phyloP scores from a whole-genome alignment of 140 eudicot genomes.

The Anethum foeniculum region DNA sequence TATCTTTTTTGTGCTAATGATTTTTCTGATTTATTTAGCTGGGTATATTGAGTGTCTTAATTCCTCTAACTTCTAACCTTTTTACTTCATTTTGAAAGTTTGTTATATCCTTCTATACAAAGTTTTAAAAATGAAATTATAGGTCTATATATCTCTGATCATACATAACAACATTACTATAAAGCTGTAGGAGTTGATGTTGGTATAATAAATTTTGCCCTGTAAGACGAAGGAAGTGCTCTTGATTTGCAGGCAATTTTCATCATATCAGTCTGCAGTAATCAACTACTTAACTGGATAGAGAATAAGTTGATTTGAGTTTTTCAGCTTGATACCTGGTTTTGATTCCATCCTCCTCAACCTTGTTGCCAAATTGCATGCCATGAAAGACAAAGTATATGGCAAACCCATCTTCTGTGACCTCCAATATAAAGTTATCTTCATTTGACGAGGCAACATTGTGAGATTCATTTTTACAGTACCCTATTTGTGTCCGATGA shows the following conservation, averaged over 20 bases:
- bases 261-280: slow-evolving; percentile 85
- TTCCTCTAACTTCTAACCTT: background rate
- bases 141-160: background rate
- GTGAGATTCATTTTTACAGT: background rate
- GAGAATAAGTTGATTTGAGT: slow-evolving; percentile 77
- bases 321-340: slow-evolving; percentile 73
- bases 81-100: background rate
- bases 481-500: background rate
- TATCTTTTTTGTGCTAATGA: too few species aligned
- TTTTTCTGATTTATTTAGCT: background rate
- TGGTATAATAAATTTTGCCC: background rate
- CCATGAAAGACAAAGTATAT: slow-evolving; percentile 67
- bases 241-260: slow-evolving; percentile 47
- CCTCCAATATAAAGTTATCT: slow-evolving; percentile 57
- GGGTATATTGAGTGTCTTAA: background rate
- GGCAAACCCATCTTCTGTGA: slow-evolving; percentile 36
- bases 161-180: background rate
- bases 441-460: background rate
- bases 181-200: background rate
- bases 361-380: slow-evolving; percentile 59
- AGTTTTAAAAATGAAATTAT: background rate
- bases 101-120: background rate
- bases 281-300: slow-evolving; percentile 80
- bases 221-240: background rate
- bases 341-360: slow-evolving; percentile 54